Evolutionary conservation across 768 basidiomycete species (phyloP), one percentile per base, ranked within the genome.

Genomic region (Crepidotus variabilis): DNA sequence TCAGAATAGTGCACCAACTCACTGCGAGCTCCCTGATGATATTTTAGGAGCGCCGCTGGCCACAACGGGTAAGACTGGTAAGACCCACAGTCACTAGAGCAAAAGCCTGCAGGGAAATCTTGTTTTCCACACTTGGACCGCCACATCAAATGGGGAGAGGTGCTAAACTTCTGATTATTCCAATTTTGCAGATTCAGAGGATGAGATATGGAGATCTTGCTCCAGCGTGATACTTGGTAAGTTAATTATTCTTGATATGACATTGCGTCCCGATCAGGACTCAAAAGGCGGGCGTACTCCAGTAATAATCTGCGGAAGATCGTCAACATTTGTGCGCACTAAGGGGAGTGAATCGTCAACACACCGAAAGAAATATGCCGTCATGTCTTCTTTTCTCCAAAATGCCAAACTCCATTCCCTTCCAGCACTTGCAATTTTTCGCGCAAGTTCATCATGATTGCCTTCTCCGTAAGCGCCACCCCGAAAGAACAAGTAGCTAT

Each of bases 401-500:
- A 76, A 82, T 2, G 35, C 63, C 54, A 66, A 66, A 57, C 77
- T 82, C 84, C 84, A 85, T 10, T 68, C 62, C 32, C 71, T 70
- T 0, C 86, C 86, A 1, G 75, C 74, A 10, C 64, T 64, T 0
- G 81, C 86, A 32, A 87, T 86, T 60, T 72, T 74, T 52, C 71
- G 67, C 0, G 81, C 86, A 20, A 85, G 65, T 1, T 69, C 77
- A 46, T 88, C 86, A 59, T 88, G 84, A 0, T 71, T 80, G 2
- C 72, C 74, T 52, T 76, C 73, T 22, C 80, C 78, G 47, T 78
- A 71, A 14, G 78, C 68, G 36, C 75, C 75, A 2, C 86, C 85
- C 0, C 80, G 77, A 65, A 89, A 89, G 71, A 91, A 91, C 0
- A 81, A 70, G 54, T 85, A 76, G 14, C 80, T 72, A 55, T 90